Evolutionary conservation across 1,284 basidiomycete species (phyloP).

Genomic region (Puccinia coronata): DNA sequence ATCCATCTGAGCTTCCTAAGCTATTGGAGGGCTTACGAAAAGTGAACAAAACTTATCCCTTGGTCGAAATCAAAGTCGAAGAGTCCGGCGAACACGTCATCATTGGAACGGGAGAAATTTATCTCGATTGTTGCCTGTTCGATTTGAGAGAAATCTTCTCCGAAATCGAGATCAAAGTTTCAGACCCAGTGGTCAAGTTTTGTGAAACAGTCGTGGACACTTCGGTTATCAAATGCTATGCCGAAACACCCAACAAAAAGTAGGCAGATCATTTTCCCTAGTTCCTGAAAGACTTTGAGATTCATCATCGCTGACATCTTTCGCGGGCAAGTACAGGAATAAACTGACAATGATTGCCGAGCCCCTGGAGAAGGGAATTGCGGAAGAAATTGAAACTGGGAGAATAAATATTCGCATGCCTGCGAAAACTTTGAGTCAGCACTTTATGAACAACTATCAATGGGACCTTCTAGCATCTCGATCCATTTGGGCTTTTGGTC

Average conservation of each 20-base stretch:
- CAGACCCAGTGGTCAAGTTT: constrained; percentile 97
- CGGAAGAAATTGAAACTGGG: constrained; percentile 89
- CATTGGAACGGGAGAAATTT: constrained; percentile 94
- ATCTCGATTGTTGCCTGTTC: constrained; percentile 95
- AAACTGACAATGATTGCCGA: constrained; percentile 97
- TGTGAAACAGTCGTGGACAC: constrained; percentile 98
- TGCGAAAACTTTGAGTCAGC: constrained; percentile 85
- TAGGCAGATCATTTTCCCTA: constrained; percentile 60
- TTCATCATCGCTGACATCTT: background rate
- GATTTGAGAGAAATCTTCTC: constrained; percentile 88
- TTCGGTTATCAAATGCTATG: constrained; percentile 95
- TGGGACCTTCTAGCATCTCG: constrained; percentile 97
- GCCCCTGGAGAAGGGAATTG: constrained; percentile 86
- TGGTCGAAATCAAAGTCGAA: constrained; percentile 92
- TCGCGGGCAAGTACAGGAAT: constrained; percentile 66
- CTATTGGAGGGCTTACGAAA: constrained; percentile 96
- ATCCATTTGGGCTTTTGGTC: constrained; percentile 99
- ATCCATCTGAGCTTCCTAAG: constrained; percentile 95
- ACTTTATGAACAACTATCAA: constrained; percentile 93
- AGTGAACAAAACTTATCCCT: constrained; percentile 95
- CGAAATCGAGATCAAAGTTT: constrained; percentile 99
- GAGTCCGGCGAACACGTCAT: constrained; percentile 97
- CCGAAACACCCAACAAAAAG: constrained; percentile 99
- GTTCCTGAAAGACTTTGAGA: constrained; percentile 48
- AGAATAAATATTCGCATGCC: constrained; percentile 89